Percentiles rank a stretch among this genome's conserved stretches.
phyloP scores from a whole-genome alignment of 2,329 filamentous ascomycete species.

The Lasiodiplodia citricola region DNA sequence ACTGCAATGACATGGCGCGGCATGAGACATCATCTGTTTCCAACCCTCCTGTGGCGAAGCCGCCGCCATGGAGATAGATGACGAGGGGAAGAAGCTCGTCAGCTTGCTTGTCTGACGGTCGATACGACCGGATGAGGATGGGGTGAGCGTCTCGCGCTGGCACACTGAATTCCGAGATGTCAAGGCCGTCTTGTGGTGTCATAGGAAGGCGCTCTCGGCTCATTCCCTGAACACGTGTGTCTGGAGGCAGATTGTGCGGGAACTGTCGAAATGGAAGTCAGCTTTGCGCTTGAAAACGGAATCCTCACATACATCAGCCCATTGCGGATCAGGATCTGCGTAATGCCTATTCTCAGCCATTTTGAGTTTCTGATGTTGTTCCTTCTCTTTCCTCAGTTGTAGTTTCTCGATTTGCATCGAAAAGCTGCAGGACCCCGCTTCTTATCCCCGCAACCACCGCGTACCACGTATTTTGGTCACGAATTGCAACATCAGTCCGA shows the following conservation, averaged over 20 bases:
- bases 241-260: background rate
- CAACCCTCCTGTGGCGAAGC: constrained; percentile 33
- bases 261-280: background rate
- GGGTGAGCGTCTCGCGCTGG: constrained; percentile 32
- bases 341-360: background rate
- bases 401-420: no score
- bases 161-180: constrained; percentile 32
- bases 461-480: background rate
- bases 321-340: background rate
- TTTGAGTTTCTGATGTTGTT: background rate
- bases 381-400: background rate
- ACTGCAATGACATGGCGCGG: background rate
- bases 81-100: constrained; percentile 28
- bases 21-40: constrained; percentile 28
- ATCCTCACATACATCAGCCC: background rate
- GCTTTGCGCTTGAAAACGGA: background rate
- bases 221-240: background rate
- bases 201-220: background rate
- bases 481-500: background rate
- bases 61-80: constrained; percentile 48
- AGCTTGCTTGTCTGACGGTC: constrained; percentile 2
- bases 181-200: constrained; percentile 23
- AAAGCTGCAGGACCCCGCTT: background rate
- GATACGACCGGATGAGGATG: constrained; percentile 33
- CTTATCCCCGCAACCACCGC: background rate